A percentile compares a stretch with the other conserved stretches of the same genome.
Conservation (phyloP, 2,329 filamentous ascomycete species). For the Ploettnerulaceae sp. region DNA sequence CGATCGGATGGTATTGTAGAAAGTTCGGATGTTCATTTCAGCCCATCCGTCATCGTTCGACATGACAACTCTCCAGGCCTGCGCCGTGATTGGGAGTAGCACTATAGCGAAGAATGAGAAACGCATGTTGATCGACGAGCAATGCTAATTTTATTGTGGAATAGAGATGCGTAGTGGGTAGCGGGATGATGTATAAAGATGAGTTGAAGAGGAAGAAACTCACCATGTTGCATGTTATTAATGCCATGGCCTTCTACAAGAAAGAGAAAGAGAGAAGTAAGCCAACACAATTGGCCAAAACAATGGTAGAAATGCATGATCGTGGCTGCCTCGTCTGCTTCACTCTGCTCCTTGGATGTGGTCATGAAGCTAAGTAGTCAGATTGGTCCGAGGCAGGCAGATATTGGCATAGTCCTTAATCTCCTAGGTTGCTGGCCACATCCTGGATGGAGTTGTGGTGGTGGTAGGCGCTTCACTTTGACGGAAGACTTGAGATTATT, state of each 20-base stretch:
- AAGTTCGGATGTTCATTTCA: slow-evolving; percentile 5
- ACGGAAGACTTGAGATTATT: too few relatives aligned
- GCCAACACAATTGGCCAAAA: too few relatives aligned
- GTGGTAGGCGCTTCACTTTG: too few relatives aligned
- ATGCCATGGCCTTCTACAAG: not conserved
- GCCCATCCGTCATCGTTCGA: slow-evolving; percentile 10
- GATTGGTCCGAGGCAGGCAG: too few relatives aligned
- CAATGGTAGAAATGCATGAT: too few relatives aligned
- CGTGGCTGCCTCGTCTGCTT: too few relatives aligned
- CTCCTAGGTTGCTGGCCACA: too few relatives aligned
- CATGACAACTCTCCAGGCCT: slow-evolving; percentile 1
- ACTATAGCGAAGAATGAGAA: not conserved
- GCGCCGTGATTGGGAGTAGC: not conserved
- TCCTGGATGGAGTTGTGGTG: too few relatives aligned
- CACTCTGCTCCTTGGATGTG: too few relatives aligned
- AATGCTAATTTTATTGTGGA: too few relatives aligned
- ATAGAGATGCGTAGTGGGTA: not conserved
- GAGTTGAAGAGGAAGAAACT: not conserved
- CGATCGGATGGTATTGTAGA: not conserved
- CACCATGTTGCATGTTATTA: not conserved
- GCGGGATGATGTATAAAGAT: not conserved
- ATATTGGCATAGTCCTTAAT: too few relatives aligned
- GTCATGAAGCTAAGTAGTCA: too few relatives aligned
- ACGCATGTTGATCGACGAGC: not conserved
- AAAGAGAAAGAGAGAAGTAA: not conserved